Conservation (phyloP, 2,329 filamentous ascomycete genomes). For the Ampelomyces quisqualis region DNA sequence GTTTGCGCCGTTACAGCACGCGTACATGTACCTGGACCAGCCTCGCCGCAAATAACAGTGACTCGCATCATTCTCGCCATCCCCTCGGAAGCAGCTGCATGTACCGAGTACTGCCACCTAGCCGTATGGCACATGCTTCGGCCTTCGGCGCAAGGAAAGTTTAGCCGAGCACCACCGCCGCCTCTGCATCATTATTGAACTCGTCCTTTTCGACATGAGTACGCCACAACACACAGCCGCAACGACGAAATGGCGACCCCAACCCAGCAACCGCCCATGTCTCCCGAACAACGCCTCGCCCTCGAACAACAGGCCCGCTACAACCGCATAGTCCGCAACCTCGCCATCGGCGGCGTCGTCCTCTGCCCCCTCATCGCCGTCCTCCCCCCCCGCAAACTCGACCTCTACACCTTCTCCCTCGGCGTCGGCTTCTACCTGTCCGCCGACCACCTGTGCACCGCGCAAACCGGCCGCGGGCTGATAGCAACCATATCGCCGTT, state of each 20-base stretch:
- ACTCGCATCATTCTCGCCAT: too few species aligned
- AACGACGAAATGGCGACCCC: constrained; percentile 27
- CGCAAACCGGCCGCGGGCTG: constrained; percentile 44
- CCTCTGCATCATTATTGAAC: constrained; percentile 37
- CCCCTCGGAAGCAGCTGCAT: too few species aligned
- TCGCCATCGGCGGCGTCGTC: constrained; percentile 53
- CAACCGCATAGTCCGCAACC: constrained; percentile 44
- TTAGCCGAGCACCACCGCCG: constrained; percentile 27
- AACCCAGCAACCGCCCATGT: constrained; percentile 24
- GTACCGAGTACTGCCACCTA: too few species aligned
- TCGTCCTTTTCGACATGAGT: constrained; percentile 21
- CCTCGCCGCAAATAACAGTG: too few species aligned
- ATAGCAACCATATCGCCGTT: constrained; percentile 33
- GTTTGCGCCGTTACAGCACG: too few species aligned
- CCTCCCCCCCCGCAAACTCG: constrained; percentile 63
- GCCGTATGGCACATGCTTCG: too few species aligned
- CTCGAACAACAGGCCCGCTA: constrained; percentile 35
- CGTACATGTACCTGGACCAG: too few species aligned
- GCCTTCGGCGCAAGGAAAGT: constrained; percentile 23
- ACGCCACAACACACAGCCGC: constrained; percentile 2
- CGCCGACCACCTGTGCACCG: constrained; percentile 51
- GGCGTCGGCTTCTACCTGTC: constrained; percentile 52
- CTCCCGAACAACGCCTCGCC: constrained; percentile 39
- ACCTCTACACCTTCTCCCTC: constrained; percentile 60
- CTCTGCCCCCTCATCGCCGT: constrained; percentile 56